These are phyloP conservation scores for Thamnidium elegans DNA, from an alignment of 192 early-diverging fungal genomes.

Conservation along the genomic window DNA sequence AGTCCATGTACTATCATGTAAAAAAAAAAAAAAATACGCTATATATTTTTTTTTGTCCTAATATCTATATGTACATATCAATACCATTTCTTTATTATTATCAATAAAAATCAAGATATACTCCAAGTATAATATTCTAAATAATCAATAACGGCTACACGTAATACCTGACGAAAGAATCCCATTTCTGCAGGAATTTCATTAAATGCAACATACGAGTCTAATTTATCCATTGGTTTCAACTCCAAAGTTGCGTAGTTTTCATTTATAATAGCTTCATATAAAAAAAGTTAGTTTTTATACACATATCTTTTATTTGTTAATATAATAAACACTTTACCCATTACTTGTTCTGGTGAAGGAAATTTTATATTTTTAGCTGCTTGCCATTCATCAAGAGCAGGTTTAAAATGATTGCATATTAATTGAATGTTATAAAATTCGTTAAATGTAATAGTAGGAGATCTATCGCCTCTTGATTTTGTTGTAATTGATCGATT, in stretches of 20 bases:
- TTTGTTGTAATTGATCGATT: background rate
- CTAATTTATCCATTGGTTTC: constrained; percentile 18
- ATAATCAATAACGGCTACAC: constrained; percentile 30
- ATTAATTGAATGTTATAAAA: constrained; percentile 28
- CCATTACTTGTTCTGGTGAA: constrained; percentile 31
- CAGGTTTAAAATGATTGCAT: constrained; percentile 33
- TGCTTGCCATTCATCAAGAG: constrained; percentile 31
- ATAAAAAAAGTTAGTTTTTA: background rate
- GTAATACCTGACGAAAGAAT: constrained; percentile 33
- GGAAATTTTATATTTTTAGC: constrained; percentile 22
- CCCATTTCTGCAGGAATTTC: constrained; percentile 36
- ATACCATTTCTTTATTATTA: background rate
- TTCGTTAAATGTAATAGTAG: background rate
- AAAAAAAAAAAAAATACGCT: background rate
- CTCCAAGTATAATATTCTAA: constrained; percentile 7
- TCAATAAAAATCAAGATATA: background rate
- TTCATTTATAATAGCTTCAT: constrained; percentile 29
- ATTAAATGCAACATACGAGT: constrained; percentile 14
- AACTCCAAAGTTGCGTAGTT: constrained; percentile 31
- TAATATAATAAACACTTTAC: constrained; percentile 4
- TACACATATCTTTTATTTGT: background rate
- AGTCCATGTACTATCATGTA: constrained; percentile 11
- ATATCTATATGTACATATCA: background rate
- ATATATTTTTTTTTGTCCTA: background rate
- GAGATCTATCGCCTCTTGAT: background rate